Evolutionary conservation across 2,329 filamentous ascomycete genomes (phyloP).

Genomic region (Penicillium sp.): DNA sequence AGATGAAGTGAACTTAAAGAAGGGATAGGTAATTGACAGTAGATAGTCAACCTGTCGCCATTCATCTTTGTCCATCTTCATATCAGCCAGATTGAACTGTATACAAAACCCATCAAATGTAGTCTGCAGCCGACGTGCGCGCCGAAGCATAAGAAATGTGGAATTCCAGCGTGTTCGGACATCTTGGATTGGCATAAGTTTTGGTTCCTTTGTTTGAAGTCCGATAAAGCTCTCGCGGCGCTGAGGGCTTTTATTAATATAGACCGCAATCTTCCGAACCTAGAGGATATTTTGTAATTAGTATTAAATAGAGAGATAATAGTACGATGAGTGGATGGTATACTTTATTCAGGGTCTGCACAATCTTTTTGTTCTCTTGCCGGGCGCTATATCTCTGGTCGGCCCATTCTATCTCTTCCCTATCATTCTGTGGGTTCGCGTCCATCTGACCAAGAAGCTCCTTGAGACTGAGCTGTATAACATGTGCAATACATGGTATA

Average conservation of each 20-base stretch:
- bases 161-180: too few relatives aligned
- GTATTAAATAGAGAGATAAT: too few relatives aligned
- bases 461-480: slow-evolving; percentile 9
- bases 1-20: neutral
- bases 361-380: neutral
- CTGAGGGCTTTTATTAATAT: too few relatives aligned
- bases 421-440: slow-evolving; percentile 4
- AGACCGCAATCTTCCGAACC: too few relatives aligned
- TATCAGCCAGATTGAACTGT: neutral
- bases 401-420: neutral
- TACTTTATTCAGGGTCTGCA: slow-evolving; percentile 4
- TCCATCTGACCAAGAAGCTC: slow-evolving; percentile 7
- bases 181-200: too few relatives aligned
- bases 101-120: neutral
- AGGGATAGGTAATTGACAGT: neutral
- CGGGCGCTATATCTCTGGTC: neutral
- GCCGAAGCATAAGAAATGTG: neutral
- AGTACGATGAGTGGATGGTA: too few relatives aligned
- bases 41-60: neutral
- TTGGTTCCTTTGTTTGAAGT: too few relatives aligned
- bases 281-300: too few relatives aligned
- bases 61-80: neutral
- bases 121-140: neutral
- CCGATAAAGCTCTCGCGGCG: too few relatives aligned
- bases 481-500: slow-evolving; percentile 13